Evolutionary conservation across 2,329 filamentous ascomycete genomes (phyloP).

Genomic region (Scedosporium aurantiacum): DNA sequence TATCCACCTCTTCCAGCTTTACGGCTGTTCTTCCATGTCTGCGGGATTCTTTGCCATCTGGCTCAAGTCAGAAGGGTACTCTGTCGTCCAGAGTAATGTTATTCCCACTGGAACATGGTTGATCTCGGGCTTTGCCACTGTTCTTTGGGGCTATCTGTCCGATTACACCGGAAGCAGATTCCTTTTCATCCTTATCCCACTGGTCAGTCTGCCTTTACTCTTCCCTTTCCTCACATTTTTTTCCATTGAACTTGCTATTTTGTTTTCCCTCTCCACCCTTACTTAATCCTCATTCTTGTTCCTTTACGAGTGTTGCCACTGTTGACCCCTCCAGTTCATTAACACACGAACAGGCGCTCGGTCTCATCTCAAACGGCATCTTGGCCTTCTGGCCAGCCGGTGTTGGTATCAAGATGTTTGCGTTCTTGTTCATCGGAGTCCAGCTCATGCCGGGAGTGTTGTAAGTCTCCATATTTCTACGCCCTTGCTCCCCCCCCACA

Average conservation of each 20-base stretch:
- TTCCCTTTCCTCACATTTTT: background rate
- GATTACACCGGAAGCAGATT: constrained; percentile 4
- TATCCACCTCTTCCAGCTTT: constrained; percentile 56
- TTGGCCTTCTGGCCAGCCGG: background rate
- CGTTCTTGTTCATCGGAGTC: constrained; percentile 2
- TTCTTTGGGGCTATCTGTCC: constrained; percentile 27
- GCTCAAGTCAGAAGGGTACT: constrained; percentile 32
- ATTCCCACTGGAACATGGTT: constrained; percentile 49
- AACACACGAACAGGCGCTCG: background rate
- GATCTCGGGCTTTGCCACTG: constrained; percentile 44
- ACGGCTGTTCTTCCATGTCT: constrained; percentile 32
- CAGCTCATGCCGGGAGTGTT: constrained; percentile 4
- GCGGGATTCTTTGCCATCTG: constrained; percentile 45
- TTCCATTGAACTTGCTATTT: background rate
- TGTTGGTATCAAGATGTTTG: constrained; percentile 2
- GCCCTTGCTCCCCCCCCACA: background rate
- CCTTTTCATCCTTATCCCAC: background rate
- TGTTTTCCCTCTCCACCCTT: background rate
- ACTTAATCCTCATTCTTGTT: background rate
- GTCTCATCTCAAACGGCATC: background rate
- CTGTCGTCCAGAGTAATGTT: constrained; percentile 31
- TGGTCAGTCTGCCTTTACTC: background rate
- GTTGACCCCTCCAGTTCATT: background rate
- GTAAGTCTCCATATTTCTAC: background rate
- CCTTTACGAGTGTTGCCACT: background rate